phyloP scores from a whole-genome alignment of 208 protist genomes.

The Trypanosoma boissoni region DNA sequence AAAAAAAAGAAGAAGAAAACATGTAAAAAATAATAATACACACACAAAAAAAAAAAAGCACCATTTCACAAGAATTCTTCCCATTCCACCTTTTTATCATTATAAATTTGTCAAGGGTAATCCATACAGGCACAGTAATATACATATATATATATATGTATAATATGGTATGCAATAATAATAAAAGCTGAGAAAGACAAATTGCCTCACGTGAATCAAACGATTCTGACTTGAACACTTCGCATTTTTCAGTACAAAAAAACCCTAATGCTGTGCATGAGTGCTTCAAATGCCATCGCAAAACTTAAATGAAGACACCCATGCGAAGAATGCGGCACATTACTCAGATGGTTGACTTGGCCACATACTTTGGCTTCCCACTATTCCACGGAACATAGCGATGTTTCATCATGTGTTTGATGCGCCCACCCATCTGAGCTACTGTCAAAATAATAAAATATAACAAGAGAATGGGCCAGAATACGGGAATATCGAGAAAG shows the following conservation, averaged over 20 bases:
- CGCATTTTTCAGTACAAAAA: no score
- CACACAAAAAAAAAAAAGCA: conserved; percentile 2
- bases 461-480: conserved; percentile 97
- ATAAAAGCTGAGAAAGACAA: no score
- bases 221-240: no score
- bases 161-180: no score
- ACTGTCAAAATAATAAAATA: conserved; percentile 96
- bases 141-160: no score
- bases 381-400: conserved; percentile 92
- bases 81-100: conserved; percentile 3
- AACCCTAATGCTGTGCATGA: no score
- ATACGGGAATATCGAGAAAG: conserved; percentile 96
- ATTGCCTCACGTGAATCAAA: no score
- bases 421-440: conserved; percentile 94
- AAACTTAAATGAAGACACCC: not conserved
- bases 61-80: not conserved
- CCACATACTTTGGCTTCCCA: conserved; percentile 83
- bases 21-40: conserved; percentile 4
- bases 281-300: not conserved
- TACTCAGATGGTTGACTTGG: conserved; percentile 33
- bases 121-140: no score
- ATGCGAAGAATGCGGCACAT: not conserved
- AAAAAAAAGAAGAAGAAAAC: conserved; percentile 9
- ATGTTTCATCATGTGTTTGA: conserved; percentile 97
- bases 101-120: no score